Percentiles rank a stretch among this genome's conserved stretches.
Conservation (phyloP, 2,329 filamentous ascomycete genomes). For the Claviceps quebecensis region DNA sequence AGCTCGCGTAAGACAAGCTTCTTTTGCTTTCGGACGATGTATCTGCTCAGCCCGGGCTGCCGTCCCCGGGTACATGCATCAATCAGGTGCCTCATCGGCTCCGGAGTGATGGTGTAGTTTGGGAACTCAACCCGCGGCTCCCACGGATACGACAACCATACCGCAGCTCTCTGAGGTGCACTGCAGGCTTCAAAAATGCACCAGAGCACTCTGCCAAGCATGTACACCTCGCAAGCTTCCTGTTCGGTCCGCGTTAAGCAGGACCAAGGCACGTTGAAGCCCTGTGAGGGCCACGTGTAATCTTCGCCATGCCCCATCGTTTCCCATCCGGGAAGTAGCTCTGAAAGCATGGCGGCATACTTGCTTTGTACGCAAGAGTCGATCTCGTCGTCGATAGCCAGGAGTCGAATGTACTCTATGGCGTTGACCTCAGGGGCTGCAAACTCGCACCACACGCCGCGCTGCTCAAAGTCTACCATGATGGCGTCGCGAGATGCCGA, state of each 20-base stretch:
- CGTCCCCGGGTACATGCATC: slow-evolving; percentile 37
- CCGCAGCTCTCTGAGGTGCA: slow-evolving; percentile 39
- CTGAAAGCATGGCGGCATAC: slow-evolving; percentile 27
- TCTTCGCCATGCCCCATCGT: slow-evolving; percentile 24
- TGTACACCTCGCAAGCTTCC: slow-evolving; percentile 46
- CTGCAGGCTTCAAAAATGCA: slow-evolving; percentile 48
- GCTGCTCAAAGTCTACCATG: slow-evolving; percentile 49
- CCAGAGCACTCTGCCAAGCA: slow-evolving; percentile 48
- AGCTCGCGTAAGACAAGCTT: slow-evolving; percentile 28
- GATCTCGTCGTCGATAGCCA: slow-evolving; percentile 36
- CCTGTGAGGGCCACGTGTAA: slow-evolving; percentile 32
- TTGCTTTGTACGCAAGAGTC: slow-evolving; percentile 23
- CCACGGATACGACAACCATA: slow-evolving; percentile 45
- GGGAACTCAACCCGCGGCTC: slow-evolving; percentile 45
- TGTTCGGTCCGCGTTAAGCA: slow-evolving; percentile 36
- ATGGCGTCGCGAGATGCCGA: slow-evolving; percentile 31
- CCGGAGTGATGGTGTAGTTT: slow-evolving; percentile 32
- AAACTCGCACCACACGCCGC: slow-evolving; percentile 49
- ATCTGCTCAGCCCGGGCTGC: slow-evolving; percentile 27
- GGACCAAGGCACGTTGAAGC: slow-evolving; percentile 44
- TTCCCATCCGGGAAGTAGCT: slow-evolving; percentile 34
- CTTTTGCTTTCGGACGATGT: slow-evolving; percentile 31
- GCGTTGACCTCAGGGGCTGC: slow-evolving; percentile 45
- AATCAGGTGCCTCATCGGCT: slow-evolving; percentile 31
- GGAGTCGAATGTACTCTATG: slow-evolving; percentile 41